Base-by-base conservation (phyloP, 345 rosid genomes). In the Leavenworthia alabamica region DNA sequence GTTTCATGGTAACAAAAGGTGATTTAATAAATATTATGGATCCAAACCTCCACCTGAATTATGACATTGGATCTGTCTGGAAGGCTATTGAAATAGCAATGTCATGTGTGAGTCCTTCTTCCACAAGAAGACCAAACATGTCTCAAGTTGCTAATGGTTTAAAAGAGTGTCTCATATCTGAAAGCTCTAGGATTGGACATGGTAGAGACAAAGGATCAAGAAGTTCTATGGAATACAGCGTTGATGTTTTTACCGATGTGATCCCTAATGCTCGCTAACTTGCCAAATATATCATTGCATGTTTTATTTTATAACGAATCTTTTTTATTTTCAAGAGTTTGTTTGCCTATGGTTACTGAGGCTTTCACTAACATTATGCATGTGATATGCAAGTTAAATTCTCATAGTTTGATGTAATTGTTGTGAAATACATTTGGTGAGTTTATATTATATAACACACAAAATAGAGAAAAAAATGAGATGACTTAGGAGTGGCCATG, bases 71-170 rank as follows among this genome's bases (percentile, higher is more conserved):
- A 5, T 66, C 58, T 45, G 62, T 37, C 4, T 72, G 72, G 72
- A 72, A 66, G 26, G 67, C 57, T 2, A 41, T 52, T 31, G 72
- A 72, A 52, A 3, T 53, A 59, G 72, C 67, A 19, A 59, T 72
- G 67, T 45, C 72, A 10, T 72, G 72, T 28, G 57, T 44, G 35
- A 50, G 17, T 10, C 37, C 43, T 19, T 64, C 72, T 22, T 66
- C 79, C 0, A 13, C 37, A 12, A 8, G 36, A 51, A 57, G 79
- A 40, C 79, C 73, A 43, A 71, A 14, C 17, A 76, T 76, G 79
- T 61, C 60, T 48, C 70, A 13, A 2, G 72, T 59, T 39, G 52
- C 8, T 23, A 49, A 50, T 6, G 72, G 42, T 4, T 20, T 68
- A 10, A 68, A 68, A 59, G 72, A 68, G 37, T 68, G 66, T 59